Percentiles rank a stretch among this genome's conserved stretches.
phyloP scores from a whole-genome alignment of 2,329 filamentous ascomycete species.

The Colletotrichum tanaceti region DNA sequence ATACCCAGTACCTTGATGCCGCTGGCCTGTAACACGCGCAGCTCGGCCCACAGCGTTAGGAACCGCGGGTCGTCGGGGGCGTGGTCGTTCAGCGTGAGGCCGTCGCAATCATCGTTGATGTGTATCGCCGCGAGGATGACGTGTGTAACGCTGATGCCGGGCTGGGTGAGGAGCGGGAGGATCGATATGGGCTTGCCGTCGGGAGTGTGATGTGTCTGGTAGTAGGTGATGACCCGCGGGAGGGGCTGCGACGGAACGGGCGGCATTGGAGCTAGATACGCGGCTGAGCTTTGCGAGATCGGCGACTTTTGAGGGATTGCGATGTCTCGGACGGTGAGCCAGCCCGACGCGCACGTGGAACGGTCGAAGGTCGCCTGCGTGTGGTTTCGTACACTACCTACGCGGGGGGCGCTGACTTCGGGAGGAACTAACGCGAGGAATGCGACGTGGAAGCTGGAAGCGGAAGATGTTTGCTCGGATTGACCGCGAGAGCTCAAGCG shows the following conservation, averaged over 20 bases:
- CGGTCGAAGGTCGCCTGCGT: no score
- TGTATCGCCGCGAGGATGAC: constrained; percentile 90
- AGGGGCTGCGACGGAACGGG: constrained; percentile 45
- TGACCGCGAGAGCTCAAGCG: neutral
- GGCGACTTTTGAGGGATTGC: neutral
- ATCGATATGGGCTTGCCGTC: constrained; percentile 61
- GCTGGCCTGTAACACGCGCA: constrained; percentile 74
- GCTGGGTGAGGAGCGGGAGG: constrained; percentile 62
- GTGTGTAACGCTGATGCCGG: constrained; percentile 73
- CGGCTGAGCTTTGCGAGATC: neutral
- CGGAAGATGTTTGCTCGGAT: neutral
- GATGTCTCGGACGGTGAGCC: neutral
- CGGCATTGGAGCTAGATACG: constrained; percentile 24
- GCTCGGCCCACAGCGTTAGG: constrained; percentile 81
- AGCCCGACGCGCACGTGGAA: constrained; percentile 5
- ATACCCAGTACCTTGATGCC: constrained; percentile 87
- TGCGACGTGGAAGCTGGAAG: neutral
- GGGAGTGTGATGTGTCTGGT: constrained; percentile 65
- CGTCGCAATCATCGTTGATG: constrained; percentile 74
- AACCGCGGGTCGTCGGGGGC: constrained; percentile 75
- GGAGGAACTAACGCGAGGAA: constrained; percentile 10
- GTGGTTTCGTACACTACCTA: constrained; percentile 3
- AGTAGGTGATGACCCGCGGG: constrained; percentile 64
- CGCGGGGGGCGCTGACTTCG: neutral
- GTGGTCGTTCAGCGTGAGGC: constrained; percentile 85